A percentile compares a stretch with the other conserved stretches of the same genome.
Evolutionary conservation across 2,329 filamentous ascomycete species (phyloP).

Genomic region (Beauveria varroae): DNA sequence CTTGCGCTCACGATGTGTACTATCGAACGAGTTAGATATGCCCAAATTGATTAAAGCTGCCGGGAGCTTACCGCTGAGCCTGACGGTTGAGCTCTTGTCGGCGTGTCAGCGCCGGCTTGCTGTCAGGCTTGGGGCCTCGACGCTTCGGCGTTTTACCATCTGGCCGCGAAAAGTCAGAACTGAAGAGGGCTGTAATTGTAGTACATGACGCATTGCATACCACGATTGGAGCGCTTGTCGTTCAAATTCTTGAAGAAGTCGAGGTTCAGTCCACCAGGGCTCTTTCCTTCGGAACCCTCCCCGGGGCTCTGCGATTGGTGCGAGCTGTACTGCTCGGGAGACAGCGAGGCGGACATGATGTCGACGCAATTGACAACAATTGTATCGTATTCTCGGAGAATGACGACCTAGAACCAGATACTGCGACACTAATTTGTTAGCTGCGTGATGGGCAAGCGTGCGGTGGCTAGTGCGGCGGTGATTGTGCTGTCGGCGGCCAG

Average conservation of each 20-base stretch:
- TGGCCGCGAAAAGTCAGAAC: conserved; percentile 21
- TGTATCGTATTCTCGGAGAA: not conserved
- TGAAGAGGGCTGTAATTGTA: not conserved
- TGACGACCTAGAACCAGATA: not conserved
- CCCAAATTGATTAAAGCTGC: not conserved
- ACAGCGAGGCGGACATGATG: conserved; percentile 29
- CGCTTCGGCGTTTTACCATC: conserved; percentile 84
- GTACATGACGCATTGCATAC: conserved; percentile 31
- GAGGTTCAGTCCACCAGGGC: conserved; percentile 42
- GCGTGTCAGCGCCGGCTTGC: conserved; percentile 85
- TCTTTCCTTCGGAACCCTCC: conserved; percentile 22
- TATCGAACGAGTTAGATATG: conserved; percentile 26
- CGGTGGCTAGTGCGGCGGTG: not conserved
- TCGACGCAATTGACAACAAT: not conserved
- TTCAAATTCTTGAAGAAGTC: conserved; percentile 59
- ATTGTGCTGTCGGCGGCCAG: not conserved
- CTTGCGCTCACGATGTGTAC: conserved; percentile 93
- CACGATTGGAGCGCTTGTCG: conserved; percentile 72
- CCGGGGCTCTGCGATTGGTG: conserved; percentile 20
- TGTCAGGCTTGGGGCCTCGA: conserved; percentile 91
- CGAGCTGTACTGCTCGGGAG: conserved; percentile 29
- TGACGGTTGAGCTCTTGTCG: conserved; percentile 92
- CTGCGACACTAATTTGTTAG: not conserved
- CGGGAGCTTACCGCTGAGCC: conserved; percentile 68
- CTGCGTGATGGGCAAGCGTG: not conserved